These are phyloP conservation scores for Ophiobolus disseminans DNA, from an alignment of 2,329 filamentous ascomycete genomes.

Conservation along the genomic window DNA sequence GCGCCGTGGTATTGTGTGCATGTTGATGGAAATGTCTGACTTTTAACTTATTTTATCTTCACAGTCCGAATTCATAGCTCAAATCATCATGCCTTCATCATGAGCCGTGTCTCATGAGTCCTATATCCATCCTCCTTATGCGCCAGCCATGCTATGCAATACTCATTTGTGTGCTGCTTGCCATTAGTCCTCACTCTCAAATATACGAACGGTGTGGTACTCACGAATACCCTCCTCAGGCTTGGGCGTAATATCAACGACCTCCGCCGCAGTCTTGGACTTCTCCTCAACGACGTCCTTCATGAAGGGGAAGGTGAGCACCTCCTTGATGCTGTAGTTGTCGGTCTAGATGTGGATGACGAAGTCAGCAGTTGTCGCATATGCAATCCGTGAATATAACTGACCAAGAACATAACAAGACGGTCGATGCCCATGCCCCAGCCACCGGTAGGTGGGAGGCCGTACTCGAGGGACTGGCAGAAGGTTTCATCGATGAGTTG, in stretches of 20 bases:
- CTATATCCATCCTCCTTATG: slow-evolving; percentile 7
- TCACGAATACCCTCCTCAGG: slow-evolving; percentile 66
- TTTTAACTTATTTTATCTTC: neutral
- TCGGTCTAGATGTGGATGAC: too few relatives aligned
- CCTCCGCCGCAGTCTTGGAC: slow-evolving; percentile 65
- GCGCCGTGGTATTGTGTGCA: too few relatives aligned
- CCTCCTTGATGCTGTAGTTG: slow-evolving; percentile 95
- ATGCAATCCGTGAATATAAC: too few relatives aligned
- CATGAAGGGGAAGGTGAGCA: slow-evolving; percentile 97
- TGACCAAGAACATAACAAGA: slow-evolving; percentile 92
- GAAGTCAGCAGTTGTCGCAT: too few relatives aligned
- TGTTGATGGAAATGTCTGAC: too few relatives aligned
- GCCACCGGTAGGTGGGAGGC: slow-evolving; percentile 86
- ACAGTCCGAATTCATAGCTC: neutral
- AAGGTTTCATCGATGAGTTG: slow-evolving; percentile 97
- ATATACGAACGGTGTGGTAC: slow-evolving; percentile 6
- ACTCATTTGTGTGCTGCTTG: slow-evolving; percentile 30
- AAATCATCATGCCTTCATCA: neutral
- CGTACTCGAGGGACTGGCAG: slow-evolving; percentile 86
- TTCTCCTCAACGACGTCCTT: slow-evolving; percentile 66
- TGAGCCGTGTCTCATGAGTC: slow-evolving; percentile 17
- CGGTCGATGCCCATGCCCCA: slow-evolving; percentile 98
- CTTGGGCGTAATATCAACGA: slow-evolving; percentile 65
- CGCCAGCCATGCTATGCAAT: slow-evolving; percentile 22
- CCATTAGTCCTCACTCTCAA: slow-evolving; percentile 5